Conservation (phyloP, 306 rosid species). For the Begonia fuchsioides region DNA sequence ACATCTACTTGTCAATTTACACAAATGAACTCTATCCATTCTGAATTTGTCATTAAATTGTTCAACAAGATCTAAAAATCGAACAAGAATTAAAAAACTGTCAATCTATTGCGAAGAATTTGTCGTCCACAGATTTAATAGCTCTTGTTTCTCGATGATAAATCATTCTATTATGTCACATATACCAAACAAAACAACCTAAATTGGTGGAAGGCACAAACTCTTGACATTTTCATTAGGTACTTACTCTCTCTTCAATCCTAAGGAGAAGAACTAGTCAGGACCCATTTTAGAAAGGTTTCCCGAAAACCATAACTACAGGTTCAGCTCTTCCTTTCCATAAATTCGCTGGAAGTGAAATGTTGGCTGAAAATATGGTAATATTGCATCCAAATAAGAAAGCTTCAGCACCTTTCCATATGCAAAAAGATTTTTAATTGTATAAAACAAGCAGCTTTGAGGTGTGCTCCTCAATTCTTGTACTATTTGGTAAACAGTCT, state of each 20-base stretch:
- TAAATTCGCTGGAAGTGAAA: slow-evolving; percentile 47
- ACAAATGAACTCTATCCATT: no score
- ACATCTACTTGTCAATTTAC: no score
- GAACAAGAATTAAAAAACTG: background rate
- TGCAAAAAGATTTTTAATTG: slow-evolving; percentile 64
- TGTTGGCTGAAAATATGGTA: background rate
- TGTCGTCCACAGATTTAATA: background rate
- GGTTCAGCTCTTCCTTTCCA: slow-evolving; percentile 58
- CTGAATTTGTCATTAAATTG: no score
- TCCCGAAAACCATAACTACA: slow-evolving; percentile 12
- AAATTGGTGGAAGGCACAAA: no score
- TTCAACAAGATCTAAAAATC: no score
- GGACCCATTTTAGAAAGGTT: background rate
- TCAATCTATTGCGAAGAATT: background rate
- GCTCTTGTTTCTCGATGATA: no score
- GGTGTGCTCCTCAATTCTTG: slow-evolving; percentile 84
- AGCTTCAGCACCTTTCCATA: slow-evolving; percentile 52
- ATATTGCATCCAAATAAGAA: background rate
- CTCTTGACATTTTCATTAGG: no score
- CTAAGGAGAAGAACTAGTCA: no score
- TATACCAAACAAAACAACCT: no score
- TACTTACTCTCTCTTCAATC: no score
- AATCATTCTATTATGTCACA: no score
- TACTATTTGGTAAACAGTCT: slow-evolving; percentile 69
- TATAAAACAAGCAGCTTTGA: slow-evolving; percentile 54